These are phyloP conservation scores for Bruguiera gymnorhiza DNA, from an alignment of 345 rosid species.

Conservation along the genomic window DNA sequence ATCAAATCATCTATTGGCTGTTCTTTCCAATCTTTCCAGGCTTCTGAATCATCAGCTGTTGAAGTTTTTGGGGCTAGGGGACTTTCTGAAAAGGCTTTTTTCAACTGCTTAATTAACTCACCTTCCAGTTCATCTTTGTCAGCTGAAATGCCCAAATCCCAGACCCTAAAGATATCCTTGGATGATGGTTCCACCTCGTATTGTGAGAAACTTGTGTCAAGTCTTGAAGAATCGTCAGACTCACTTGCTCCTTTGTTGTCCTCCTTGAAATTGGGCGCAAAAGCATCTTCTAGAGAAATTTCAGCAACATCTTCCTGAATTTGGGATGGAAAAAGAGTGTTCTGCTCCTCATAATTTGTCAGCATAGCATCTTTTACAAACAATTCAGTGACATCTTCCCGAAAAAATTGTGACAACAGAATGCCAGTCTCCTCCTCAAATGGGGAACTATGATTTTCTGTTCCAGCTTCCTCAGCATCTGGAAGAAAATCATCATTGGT, in stretches of 20 bases:
- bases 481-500: conserved; percentile 1
- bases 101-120: conserved; percentile 47
- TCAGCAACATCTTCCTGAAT: conserved; percentile 26
- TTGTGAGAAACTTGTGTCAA: conserved; percentile 10
- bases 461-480: conserved; percentile 20
- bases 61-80: too few relatives aligned
- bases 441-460: conserved; percentile 3
- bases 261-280: conserved; percentile 34
- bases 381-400: conserved; percentile 25
- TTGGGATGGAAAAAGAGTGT: conserved; percentile 6
- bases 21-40: conserved; percentile 26
- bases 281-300: conserved; percentile 31
- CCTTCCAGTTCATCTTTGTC: conserved; percentile 51
- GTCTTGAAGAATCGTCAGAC: conserved; percentile 20
- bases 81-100: conserved; percentile 32
- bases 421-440: conserved; percentile 22
- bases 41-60: conserved; percentile 25
- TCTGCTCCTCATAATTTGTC: conserved; percentile 29
- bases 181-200: conserved; percentile 23
- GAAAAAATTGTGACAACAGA: conserved; percentile 15
- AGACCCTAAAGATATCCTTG: conserved; percentile 56
- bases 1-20: conserved; percentile 42
- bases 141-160: conserved; percentile 57
- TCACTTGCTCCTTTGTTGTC: conserved; percentile 10
- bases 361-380: conserved; percentile 30